A percentile compares a stretch with the other conserved stretches of the same genome.
phyloP scores from a whole-genome alignment of 2,329 filamentous ascomycete genomes.

The Aspergillus hiratsukae region DNA sequence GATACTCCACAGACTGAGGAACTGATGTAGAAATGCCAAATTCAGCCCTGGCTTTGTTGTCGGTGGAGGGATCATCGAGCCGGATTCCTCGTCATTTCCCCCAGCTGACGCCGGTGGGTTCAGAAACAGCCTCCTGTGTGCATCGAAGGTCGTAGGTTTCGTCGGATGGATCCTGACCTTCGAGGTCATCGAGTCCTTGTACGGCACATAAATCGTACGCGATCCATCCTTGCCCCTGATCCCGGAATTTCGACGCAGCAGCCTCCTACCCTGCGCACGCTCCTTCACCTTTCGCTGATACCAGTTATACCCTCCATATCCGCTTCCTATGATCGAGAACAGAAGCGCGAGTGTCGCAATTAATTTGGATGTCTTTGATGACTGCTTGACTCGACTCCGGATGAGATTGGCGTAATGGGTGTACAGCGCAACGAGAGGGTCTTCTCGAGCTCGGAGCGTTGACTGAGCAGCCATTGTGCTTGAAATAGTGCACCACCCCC shows the following conservation, averaged over 20 bases:
- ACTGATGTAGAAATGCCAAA: constrained; percentile 93
- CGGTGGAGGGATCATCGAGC: constrained; percentile 68
- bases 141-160: constrained; percentile 91
- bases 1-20: constrained; percentile 91
- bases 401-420: constrained; percentile 47
- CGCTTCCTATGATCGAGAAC: constrained; percentile 71
- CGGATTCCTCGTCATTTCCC: constrained; percentile 59
- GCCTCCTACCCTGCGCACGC: constrained; percentile 72
- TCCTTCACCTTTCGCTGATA: constrained; percentile 71
- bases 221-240: constrained; percentile 92
- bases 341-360: constrained; percentile 71
- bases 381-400: constrained; percentile 52
- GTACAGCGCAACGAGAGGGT: constrained; percentile 61
- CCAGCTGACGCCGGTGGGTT: constrained; percentile 83
- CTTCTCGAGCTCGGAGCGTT: constrained; percentile 65
- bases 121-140: constrained; percentile 86
- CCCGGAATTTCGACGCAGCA: constrained; percentile 88
- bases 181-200: constrained; percentile 69
- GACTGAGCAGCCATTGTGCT: constrained; percentile 77
- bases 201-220: constrained; percentile 90
- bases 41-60: constrained; percentile 94
- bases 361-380: constrained; percentile 67
- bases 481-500: not conserved
- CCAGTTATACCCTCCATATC: constrained; percentile 73
- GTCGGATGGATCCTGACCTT: constrained; percentile 89